phyloP scores from a whole-genome alignment of 1,139 yeast genomes.

The Debaryomyces nepalensis region DNA sequence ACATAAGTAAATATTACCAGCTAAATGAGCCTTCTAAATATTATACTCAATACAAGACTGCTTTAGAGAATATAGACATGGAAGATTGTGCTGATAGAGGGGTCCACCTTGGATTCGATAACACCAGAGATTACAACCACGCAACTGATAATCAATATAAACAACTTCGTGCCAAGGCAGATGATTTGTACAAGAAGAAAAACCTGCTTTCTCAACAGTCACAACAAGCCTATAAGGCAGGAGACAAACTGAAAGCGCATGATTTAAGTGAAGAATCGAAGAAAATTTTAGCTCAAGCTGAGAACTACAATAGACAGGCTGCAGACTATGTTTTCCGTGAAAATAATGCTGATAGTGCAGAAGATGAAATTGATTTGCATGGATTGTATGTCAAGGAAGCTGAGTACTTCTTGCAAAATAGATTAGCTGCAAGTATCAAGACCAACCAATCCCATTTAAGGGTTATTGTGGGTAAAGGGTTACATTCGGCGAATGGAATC shows the following conservation, averaged over 20 bases:
- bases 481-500: constrained; percentile 78
- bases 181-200: constrained; percentile 62
- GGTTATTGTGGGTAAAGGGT: constrained; percentile 94
- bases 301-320: constrained; percentile 73
- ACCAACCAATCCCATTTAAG: constrained; percentile 60
- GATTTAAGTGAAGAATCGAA: constrained; percentile 74
- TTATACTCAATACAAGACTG: not conserved
- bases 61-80: constrained; percentile 17
- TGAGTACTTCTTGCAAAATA: constrained; percentile 68
- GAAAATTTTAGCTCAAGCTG: constrained; percentile 62
- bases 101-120: constrained; percentile 38
- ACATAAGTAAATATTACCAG: not conserved
- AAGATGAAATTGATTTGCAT: constrained; percentile 90
- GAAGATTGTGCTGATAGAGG: constrained; percentile 39
- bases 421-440: constrained; percentile 68
- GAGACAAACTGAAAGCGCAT: constrained; percentile 76
- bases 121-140: constrained; percentile 68
- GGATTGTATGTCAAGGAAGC: constrained; percentile 93
- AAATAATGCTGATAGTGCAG: constrained; percentile 82
- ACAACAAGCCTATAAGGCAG: constrained; percentile 73
- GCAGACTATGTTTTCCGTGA: constrained; percentile 90
- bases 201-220: constrained; percentile 66
- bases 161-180: constrained; percentile 69
- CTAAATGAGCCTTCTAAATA: not conserved
- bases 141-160: constrained; percentile 70